Evolutionary conservation across 257 asterid species (phyloP), one percentile per base, ranked within the genome.

Genomic region (Plantago elongata): DNA sequence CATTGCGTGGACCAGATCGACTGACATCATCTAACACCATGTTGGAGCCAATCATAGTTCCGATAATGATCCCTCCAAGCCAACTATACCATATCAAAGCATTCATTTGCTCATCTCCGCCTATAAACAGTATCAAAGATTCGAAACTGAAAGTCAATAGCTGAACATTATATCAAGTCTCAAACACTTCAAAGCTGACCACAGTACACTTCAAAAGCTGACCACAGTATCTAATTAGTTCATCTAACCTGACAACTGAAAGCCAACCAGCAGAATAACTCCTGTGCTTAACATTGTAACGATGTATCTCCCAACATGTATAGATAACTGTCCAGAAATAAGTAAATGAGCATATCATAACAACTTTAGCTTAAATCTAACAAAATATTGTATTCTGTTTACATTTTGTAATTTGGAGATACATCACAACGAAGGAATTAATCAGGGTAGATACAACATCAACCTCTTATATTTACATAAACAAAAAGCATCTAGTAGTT

Each of bases 11-110:
- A 63, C 99, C 99, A 45, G 88, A 87, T 67, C 94, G 84, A 76
- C 96, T 85, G 62, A 84, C 99, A 68, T 92, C 97, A 52, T 92
- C 99, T 75, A 92, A 79, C 66, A 92, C 97, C 94, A 89, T 81
- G 75, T 89, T 92, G 62, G 97, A 75, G 66, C 99, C 97, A 58
- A 89, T 85, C 99, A 92, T 89, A 45, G 97, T 92, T 54, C 97
- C 99, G 38, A 86, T 92, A 30, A 92, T 84, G 69, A 92, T 74
- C 61, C 99, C 97, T 64, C 97, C 97, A 18, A 92, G 86, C 99
- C 99, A 92, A 67, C 99, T 92, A 60, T 89, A 89, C 99, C 99
- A 89, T 68, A 92, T 77, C 73, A 89, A 72, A n/a, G 76, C 90
- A 69, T 81, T 83, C 96, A 92, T 89, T 74, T 84, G 96, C 15